Evolutionary conservation across 78 protist genomes (phyloP).

Genomic region (Speleostelium caveatum): DNA sequence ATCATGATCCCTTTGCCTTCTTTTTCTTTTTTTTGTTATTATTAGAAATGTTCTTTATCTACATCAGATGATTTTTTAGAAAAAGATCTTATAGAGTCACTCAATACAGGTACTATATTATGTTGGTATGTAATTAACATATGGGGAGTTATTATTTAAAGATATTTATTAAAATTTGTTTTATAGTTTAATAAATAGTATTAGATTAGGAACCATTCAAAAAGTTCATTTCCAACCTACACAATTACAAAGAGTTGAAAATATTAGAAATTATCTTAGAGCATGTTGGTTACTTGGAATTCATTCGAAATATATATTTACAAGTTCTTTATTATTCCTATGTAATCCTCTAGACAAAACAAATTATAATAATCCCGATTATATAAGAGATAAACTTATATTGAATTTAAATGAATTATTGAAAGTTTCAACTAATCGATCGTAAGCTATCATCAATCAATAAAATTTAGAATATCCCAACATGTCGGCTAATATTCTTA

Average conservation of each 20-base stretch:
- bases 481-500: not conserved
- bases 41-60: slow-evolving; percentile 33
- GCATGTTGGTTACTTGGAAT: slow-evolving; percentile 66
- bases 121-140: slow-evolving; percentile 4
- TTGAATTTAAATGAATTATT: slow-evolving; percentile 42
- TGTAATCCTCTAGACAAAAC: too few relatives aligned
- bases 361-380: not conserved
- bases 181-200: slow-evolving; percentile 49
- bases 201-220: slow-evolving; percentile 53
- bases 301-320: slow-evolving; percentile 42
- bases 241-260: slow-evolving; percentile 58
- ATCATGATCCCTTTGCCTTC: too few relatives aligned
- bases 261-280: slow-evolving; percentile 52
- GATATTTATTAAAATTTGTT: not conserved
- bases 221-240: slow-evolving; percentile 64
- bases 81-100: slow-evolving; percentile 51
- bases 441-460: not conserved
- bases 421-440: slow-evolving; percentile 23
- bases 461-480: not conserved
- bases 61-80: slow-evolving; percentile 53
- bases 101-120: slow-evolving; percentile 35
- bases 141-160: not conserved
- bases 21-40: not conserved
- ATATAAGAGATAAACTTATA: slow-evolving; percentile 27
- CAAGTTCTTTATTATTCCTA: slow-evolving; percentile 23